Base-by-base conservation (phyloP, 2,329 filamentous ascomycete species). In the Aureobasidium zeae region DNA sequence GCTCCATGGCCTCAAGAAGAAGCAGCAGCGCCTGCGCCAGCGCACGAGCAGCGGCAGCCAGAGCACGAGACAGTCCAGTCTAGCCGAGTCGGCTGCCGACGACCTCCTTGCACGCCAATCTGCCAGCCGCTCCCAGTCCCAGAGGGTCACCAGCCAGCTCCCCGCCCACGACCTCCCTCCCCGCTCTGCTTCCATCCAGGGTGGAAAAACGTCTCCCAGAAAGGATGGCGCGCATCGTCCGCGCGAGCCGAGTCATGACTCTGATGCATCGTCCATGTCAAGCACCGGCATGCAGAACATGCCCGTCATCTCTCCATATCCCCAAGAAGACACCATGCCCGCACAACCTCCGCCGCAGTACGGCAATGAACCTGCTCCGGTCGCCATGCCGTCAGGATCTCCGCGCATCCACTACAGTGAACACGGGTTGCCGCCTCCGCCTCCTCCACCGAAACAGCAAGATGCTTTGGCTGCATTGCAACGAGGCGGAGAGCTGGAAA, bases 1-100 rank as follows among this genome's bases (percentile, higher is more conserved):
- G 21, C 74, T 98, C 7, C 91, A 98, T 61, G 91, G 91, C 2
- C 67, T 98, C 51, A 98, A 98, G 69, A 82, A 89, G 63, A 98
- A 98, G 63, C 91, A 98, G 60, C 88, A 94, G 58, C 86, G 87
- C 55, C 66, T 98, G 56, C 69, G 77, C 32, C 74, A 76, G 49
- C 71, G 73, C 48, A 58, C 29, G 34, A 52, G 32, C 65, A 44
- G 39, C 50, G 46, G 36, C 51, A 43, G 39, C 50, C 45, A 36
- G 51, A 54, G 22, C 54, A 41, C 62, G 2, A 53, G 65, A 58
- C 54, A 70, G 65, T 54, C 64, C 56, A 57, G 72, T 49, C 61
- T 66, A 2, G 68, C 68, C 22, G 74, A 70, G 52, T 62, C 63
- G 20, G 57, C 59, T 11, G 71, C 63, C 47, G 66, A 66, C 21